These are phyloP conservation scores for Pyrenophora seminiperda DNA, from an alignment of 2,329 filamentous ascomycete species.

Conservation along the genomic window DNA sequence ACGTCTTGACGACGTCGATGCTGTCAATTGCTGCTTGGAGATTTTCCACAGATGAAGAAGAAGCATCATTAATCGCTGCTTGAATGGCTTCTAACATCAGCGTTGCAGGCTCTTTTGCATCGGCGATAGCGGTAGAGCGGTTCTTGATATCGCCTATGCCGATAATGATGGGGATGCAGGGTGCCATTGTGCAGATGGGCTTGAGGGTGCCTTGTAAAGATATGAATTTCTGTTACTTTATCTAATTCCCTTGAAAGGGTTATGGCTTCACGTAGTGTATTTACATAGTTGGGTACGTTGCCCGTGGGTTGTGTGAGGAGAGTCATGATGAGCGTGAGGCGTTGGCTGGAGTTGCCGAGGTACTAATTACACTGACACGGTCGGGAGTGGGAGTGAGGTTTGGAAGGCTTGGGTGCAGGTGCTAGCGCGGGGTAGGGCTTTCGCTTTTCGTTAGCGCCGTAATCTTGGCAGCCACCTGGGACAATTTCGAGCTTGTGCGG, in stretches of 20 bases:
- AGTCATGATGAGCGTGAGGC: neutral
- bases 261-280: no score
- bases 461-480: constrained; percentile 26
- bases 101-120: constrained; percentile 64
- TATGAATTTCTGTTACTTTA: no score
- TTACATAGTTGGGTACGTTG: no score
- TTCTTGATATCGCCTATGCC: constrained; percentile 68
- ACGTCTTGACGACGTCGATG: constrained; percentile 64
- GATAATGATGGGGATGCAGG: constrained; percentile 59
- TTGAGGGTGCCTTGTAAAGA: no score
- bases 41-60: constrained; percentile 35
- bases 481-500: constrained; percentile 26
- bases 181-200: no score
- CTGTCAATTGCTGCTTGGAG: constrained; percentile 60
- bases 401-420: neutral
- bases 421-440: constrained; percentile 19
- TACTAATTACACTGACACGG: no score
- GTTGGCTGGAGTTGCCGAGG: neutral
- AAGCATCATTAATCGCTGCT: constrained; percentile 59
- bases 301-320: no score
- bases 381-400: no score
- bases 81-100: constrained; percentile 64
- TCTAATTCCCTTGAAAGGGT: no score
- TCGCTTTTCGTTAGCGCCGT: constrained; percentile 21
- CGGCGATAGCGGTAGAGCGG: constrained; percentile 55